Base-by-base conservation (phyloP, 2,329 filamentous ascomycete species). In the Pyrenophora teres region DNA sequence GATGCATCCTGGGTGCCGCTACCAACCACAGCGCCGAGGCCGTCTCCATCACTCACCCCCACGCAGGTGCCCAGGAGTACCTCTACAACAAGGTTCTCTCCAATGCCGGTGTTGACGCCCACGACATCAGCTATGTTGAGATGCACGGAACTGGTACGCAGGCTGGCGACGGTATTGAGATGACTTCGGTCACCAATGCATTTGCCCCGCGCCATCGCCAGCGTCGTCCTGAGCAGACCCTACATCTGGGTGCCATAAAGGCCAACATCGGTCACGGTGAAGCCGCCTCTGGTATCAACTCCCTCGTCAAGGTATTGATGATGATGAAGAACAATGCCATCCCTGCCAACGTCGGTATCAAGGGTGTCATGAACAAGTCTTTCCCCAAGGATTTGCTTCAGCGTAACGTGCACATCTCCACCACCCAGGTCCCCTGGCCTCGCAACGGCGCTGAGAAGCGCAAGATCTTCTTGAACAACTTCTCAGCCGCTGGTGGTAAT, bases 91-190 rank as follows among this genome's bases (percentile, higher is more conserved):
- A 83, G 33, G 85, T 94, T 23, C 79, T 94, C 1, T 82, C 87
- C 40, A 83, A 89, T 37, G 87, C 89, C 36, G 87, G 87, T 52
- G 81, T 94, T 18, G 86, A 92, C 64, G 87, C 90, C 1, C 81
- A 85, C 43, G 88, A 92, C 57, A 82, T 96, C 41, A 86, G 86
- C 72, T 95, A 93, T 65, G 86, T 96, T 7, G 91, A 95, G 74
- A 91, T 94, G 86, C 90, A 96, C 71, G 91, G 89, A 12, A 96
- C 91, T 2, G 91, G 91, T 27, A 96, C 90, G 0, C 89, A 94
- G 71, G 90, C 88, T 27, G 91, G 89, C 54, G 91, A 96, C 66
- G 86, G 85, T 6, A 88, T 85, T 3, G 92, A 96, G 71, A 92
- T 93, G 87, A 79, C 84, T 1, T 91, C 87, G 0, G 88, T 95